These are phyloP conservation scores for Sugiyamaella americana DNA, from an alignment of 805 yeast genomes.

Conservation along the genomic window DNA sequence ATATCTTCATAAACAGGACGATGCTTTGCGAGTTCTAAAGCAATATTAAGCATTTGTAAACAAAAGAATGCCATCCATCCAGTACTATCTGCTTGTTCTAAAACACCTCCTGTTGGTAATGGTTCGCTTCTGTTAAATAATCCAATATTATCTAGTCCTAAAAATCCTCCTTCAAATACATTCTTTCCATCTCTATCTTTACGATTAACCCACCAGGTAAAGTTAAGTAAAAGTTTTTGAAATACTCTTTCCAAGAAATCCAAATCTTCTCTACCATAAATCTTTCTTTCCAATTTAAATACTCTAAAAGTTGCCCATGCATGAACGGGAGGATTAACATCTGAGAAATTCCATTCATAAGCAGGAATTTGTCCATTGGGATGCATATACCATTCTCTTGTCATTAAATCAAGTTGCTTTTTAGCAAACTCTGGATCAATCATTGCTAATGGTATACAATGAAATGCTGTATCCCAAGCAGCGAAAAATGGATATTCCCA, in stretches of 20 bases:
- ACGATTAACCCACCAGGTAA: slow-evolving; percentile 97
- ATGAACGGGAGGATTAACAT: slow-evolving; percentile 96
- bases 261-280: slow-evolving; percentile 75
- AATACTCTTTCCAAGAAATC: slow-evolving; percentile 86
- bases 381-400: slow-evolving; percentile 96
- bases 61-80: slow-evolving; percentile 97
- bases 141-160: slow-evolving; percentile 90
- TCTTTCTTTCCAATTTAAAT: slow-evolving; percentile 77
- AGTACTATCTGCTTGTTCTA: slow-evolving; percentile 92
- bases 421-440: slow-evolving; percentile 90
- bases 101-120: slow-evolving; percentile 81
- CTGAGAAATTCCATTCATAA: slow-evolving; percentile 92
- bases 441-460: slow-evolving; percentile 87
- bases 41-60: slow-evolving; percentile 85
- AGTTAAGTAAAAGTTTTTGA: slow-evolving; percentile 81
- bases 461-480: slow-evolving; percentile 96
- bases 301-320: slow-evolving; percentile 92
- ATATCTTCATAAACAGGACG: slow-evolving; percentile 86
- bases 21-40: slow-evolving; percentile 80
- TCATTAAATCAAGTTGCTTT: slow-evolving; percentile 74
- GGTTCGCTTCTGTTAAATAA: slow-evolving; percentile 90
- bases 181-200: slow-evolving; percentile 83
- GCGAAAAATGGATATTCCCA: slow-evolving; percentile 97
- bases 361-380: slow-evolving; percentile 98
- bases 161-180: slow-evolving; percentile 89